phyloP scores from a whole-genome alignment of 345 rosid species.

The Reutealis trisperma region DNA sequence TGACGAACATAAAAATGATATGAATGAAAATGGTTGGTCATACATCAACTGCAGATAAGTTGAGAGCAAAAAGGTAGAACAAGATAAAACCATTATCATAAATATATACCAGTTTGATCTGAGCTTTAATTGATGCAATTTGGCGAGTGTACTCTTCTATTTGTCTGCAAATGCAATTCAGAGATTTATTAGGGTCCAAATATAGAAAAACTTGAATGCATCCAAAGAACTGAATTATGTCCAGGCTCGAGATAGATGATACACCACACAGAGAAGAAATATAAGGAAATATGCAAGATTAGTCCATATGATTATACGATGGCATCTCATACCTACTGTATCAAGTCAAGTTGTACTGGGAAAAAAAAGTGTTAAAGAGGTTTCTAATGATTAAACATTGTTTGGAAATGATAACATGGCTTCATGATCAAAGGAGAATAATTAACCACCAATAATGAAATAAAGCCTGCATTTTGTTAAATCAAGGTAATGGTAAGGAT shows the following conservation, averaged over 20 bases:
- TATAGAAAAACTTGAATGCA: not conserved
- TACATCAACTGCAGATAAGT: no score
- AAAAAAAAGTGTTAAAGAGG: not conserved
- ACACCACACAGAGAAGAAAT: not conserved
- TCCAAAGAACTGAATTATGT: not conserved
- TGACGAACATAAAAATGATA: not conserved
- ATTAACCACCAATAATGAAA: not conserved
- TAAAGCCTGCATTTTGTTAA: not conserved
- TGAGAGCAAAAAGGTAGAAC: not conserved
- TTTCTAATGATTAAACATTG: not conserved
- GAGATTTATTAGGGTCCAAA: conserved; percentile 2
- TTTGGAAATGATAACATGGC: not conserved
- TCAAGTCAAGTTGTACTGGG: not conserved
- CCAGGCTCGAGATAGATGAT: no score
- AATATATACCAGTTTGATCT: conserved; percentile 63
- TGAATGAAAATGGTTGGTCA: not conserved
- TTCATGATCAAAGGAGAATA: not conserved
- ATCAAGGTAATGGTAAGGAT: not conserved
- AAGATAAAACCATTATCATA: not conserved
- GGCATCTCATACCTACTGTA: not conserved
- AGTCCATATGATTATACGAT: not conserved
- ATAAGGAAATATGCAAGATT: not conserved
- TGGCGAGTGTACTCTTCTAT: conserved; percentile 58
- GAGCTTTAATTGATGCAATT: conserved; percentile 74
- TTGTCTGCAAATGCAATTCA: conserved; percentile 50